Conservation (phyloP, 176 grass and related monocot species). For the Oryza nivara region DNA sequence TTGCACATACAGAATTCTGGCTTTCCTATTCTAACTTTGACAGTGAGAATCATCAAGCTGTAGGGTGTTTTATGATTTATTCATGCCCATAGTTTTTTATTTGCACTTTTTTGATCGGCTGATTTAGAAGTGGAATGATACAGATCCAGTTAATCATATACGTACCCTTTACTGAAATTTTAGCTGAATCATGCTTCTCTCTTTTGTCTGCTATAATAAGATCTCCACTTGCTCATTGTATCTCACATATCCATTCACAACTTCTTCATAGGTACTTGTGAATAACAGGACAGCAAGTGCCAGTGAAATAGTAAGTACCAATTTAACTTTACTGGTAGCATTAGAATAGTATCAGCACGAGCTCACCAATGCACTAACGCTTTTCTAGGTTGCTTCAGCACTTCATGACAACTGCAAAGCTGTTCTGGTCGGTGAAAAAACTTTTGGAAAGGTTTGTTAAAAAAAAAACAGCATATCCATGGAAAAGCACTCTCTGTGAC, state of each 20-base stretch:
- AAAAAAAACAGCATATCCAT: not conserved
- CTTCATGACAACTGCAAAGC: constrained; percentile 99
- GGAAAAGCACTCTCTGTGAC: not conserved
- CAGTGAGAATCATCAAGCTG: not conserved
- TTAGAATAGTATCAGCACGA: constrained; percentile 17
- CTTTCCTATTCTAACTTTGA: constrained; percentile 11
- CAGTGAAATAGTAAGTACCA: constrained; percentile 91
- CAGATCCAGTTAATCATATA: constrained; percentile 22
- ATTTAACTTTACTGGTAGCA: constrained; percentile 22
- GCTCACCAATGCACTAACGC: not conserved
- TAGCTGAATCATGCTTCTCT: constrained; percentile 15
- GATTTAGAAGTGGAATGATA: constrained; percentile 24
- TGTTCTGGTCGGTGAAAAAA: constrained; percentile 83
- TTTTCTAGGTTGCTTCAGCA: constrained; percentile 86
- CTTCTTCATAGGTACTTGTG: constrained; percentile 71
- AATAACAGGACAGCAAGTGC: constrained; percentile 96
- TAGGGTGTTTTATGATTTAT: constrained; percentile 32
- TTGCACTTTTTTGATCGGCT: constrained; percentile 13
- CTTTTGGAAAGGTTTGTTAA: constrained; percentile 90
- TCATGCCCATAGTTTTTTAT: not conserved
- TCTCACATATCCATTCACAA: constrained; percentile 44
- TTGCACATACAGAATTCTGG: not conserved
- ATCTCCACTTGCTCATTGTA: constrained; percentile 11
- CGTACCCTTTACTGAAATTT: constrained; percentile 10
- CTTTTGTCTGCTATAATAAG: constrained; percentile 1